Evolutionary conservation across 164 flowering plant genomes (phyloP).

Genomic region (Nymphaea thermarum): DNA sequence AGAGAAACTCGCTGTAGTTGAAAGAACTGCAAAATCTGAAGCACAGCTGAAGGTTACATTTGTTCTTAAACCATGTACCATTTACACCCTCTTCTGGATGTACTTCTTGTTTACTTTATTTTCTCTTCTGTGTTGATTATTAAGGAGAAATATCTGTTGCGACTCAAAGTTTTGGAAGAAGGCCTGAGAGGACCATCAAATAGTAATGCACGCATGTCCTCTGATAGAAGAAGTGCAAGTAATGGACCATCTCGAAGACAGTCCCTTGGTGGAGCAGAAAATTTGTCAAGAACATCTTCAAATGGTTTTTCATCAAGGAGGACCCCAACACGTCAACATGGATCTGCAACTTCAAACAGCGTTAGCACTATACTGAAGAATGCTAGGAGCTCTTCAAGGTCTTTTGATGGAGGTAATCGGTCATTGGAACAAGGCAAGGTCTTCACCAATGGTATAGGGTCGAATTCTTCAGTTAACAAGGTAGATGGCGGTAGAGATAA

Average conservation of each 20-base stretch:
- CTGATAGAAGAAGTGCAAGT: constrained; percentile 56
- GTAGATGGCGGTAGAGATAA: not conserved
- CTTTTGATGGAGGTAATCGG: constrained; percentile 15
- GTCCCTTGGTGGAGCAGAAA: constrained; percentile 15
- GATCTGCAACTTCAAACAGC: constrained; percentile 3
- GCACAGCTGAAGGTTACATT: constrained; percentile 57
- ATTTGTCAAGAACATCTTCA: constrained; percentile 4
- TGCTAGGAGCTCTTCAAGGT: constrained; percentile 14
- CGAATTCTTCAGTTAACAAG: not conserved
- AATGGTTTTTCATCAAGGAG: constrained; percentile 47
- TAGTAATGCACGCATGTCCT: constrained; percentile 26
- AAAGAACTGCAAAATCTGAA: constrained; percentile 68
- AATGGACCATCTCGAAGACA: constrained; percentile 30
- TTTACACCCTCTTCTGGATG: not conserved
- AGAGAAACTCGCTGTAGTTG: constrained; percentile 63
- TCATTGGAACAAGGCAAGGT: constrained; percentile 10
- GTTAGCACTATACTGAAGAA: constrained; percentile 7
- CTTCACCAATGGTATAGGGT: not conserved
- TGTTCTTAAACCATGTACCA: not conserved
- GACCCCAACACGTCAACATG: constrained; percentile 16
- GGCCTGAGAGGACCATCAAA: constrained; percentile 45
- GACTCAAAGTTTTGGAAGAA: constrained; percentile 68
- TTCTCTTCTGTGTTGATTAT: not conserved
- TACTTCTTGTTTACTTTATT: not conserved
- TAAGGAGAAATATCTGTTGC: constrained; percentile 56